Base-by-base conservation (phyloP, 768 basidiomycete genomes). In the Scleroderma citrinum region DNA sequence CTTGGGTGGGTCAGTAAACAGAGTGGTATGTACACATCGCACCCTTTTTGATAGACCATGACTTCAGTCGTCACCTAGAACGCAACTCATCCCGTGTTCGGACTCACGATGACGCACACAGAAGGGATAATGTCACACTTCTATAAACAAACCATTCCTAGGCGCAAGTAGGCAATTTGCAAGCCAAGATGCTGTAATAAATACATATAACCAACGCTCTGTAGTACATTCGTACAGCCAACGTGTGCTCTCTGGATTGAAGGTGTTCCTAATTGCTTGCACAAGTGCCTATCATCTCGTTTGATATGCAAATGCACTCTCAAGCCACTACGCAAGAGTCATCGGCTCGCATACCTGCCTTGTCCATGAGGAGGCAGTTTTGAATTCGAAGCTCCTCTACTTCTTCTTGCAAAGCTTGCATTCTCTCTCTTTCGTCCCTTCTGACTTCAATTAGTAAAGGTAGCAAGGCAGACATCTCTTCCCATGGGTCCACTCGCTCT, bases 61-160 rank as follows among this genome's bases (percentile, higher is more conserved):
- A 51, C 34, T 44, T 32, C 5, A 48, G 31, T 31, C 43, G 48
- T 11, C n/a, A 19, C 26, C 5, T 29, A 91, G 87, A 92, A 92
- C 57, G 86, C 88, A 6, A 87, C 85, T 0, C 85, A 88, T 52
- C 89, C 89, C 0, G 52, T 91, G 13, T 85, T 89, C 66, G 87
- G 89, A 54, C 65, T 92, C 42, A 83, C 87, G 0, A 70, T 81
- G 3, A 81, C 87, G 0, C 81, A 90, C 54, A 65, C 78, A 3
- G 77, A 84, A 54, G 76, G 61, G 0, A 75, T 91, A 17, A 82
- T 91, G 79, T 69, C 74, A 11, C 72, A 87, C 64, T 91, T 90
- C 59, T 91, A 91, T 63, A 69, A 72, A 3, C 87, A 89, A 52
- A 65, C 52, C 0, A 53, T 80, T 23, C 78, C 78, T 12, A 61